Evolutionary conservation across 108 stramenopile genomes (phyloP).

Genomic region (Epipyxis sp.): DNA sequence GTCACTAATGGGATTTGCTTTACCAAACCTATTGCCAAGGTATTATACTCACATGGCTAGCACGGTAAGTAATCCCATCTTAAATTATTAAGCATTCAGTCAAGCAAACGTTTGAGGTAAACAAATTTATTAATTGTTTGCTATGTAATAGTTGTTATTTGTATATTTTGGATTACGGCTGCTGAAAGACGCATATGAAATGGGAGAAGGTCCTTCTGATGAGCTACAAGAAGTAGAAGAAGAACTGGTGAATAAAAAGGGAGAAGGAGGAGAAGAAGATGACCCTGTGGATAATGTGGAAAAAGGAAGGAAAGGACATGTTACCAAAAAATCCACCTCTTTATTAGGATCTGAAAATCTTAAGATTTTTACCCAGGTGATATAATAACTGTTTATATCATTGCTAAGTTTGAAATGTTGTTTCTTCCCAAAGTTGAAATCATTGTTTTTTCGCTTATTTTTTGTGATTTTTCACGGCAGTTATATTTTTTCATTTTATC

Average conservation of each 20-base stretch:
- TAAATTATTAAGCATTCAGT: too few relatives aligned
- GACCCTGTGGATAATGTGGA: slow-evolving; percentile 28
- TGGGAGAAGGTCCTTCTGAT: slow-evolving; percentile 77
- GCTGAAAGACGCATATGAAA: slow-evolving; percentile 70
- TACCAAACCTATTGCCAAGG: slow-evolving; percentile 77
- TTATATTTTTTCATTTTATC: too few relatives aligned
- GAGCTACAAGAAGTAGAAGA: slow-evolving; percentile 98
- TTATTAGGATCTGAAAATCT: slow-evolving; percentile 52
- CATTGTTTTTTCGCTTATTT: too few relatives aligned
- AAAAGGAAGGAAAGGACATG: slow-evolving; percentile 34
- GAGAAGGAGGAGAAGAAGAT: slow-evolving; percentile 42
- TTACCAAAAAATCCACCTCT: slow-evolving; percentile 23
- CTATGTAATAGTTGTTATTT: slow-evolving; percentile 84
- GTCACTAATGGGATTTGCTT: slow-evolving; percentile 81
- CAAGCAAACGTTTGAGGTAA: too few relatives aligned
- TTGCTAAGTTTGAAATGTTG: neutral
- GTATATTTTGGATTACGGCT: slow-evolving; percentile 95
- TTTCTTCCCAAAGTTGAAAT: neutral
- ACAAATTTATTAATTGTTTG: slow-evolving; percentile 84
- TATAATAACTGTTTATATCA: neutral
- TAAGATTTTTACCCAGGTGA: slow-evolving; percentile 67
- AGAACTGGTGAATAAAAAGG: slow-evolving; percentile 63
- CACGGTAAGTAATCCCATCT: slow-evolving; percentile 46
- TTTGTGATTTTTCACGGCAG: neutral
- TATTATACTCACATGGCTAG: slow-evolving; percentile 82